Base-by-base conservation (phyloP, 768 basidiomycete genomes). In the Hydnum rufescens region DNA sequence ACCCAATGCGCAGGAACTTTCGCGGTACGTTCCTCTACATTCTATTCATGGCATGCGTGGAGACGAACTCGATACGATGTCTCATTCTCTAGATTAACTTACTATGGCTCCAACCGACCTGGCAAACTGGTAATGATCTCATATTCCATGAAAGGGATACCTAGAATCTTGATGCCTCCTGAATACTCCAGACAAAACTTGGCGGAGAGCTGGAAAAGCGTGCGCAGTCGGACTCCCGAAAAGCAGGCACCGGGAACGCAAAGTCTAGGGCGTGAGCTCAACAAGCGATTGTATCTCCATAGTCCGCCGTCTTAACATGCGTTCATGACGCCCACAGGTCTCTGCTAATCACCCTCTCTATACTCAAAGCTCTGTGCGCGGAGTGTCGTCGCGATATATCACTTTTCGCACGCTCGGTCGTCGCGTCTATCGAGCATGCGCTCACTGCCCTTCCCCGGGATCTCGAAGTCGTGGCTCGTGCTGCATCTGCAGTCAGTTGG, bases 321-420 rank as follows among this genome's bases (percentile, higher is more conserved):
- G n/a, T n/a, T n/a, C n/a, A n/a, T n/a, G n/a, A n/a, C n/a, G n/a
- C 51, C 3, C 19, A 0, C 56, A 88, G 85, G 18, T 74, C 77
- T 25, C 75, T 95, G 31, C 72, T 93, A 29, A 80, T 93, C 52
- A 82, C 88, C 1, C 71, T 95, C 46, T 72, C 80, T 23, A 84
- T 93, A 54, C 72, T 89, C 60, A 78, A 80, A 54, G 73, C 86
- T 23, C 69, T 95, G 48, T 79, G 85, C 3, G 78, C 78, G 48
- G 90, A 93, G 69, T 95, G 90, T 63, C 75, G 84, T 55, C 74
- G 80, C 50, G 87, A 90, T 63, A 77, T 88, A 42, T 72, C 77
- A 28, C 74, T 86, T 36, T 69, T 88, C 52, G 80, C 85, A 0
- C 70, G 78, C 1, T 71, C 78, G 4, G 70, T 90, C 26, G 68